Evolutionary conservation across 148 eudicot species (phyloP), one percentile per base, ranked within the genome.

Genomic region (Rhododendron henanense): DNA sequence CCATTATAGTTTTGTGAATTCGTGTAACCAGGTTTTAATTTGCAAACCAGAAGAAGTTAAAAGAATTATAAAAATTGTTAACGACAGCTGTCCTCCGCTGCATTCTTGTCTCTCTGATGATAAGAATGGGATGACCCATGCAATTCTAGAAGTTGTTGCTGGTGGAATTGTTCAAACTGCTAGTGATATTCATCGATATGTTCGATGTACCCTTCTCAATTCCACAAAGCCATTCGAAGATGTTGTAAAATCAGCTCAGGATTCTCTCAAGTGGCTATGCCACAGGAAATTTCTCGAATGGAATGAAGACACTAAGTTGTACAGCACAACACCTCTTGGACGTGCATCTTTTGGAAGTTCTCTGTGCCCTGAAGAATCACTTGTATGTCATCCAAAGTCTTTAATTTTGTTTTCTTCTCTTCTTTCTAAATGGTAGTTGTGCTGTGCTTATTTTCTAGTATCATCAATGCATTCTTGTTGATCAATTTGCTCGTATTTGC

Each of bases 41-140:
- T 97, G 99, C 92, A 94, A 89, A 89, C 94, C 98, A 61, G 98
- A 95, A 88, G 99, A 97, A 83, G 74, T 91, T 50, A 97, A 94
- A 88, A 91, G 93, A 87, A 94, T 97, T 71, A 81, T 84, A 88
- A 88, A 89, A 85, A 96, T 97, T 83, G 86, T 97, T 81, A 96
- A 94, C 84, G 99, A 94, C 89, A 89, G 93, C 88, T 97, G 99
- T 88, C 95, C 98, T 71, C 98, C 98, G 41, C 87, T 97, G 90
- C 91, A 94, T 87, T 97, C 99, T 88, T 97, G 99, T 91, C 96
- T 97, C 84, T 97, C 99, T 44, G 98, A 97, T 91, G 99, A 95
- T 89, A 95, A 96, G 92, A 97, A 95, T 90, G 99, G 99, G 87
- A 97, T 97, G 99, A 97, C 96, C 81, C 99, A 97, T 91, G 99